Conservation (phyloP, 306 rosid genomes). For the Ammopiptanthus mongolicus region DNA sequence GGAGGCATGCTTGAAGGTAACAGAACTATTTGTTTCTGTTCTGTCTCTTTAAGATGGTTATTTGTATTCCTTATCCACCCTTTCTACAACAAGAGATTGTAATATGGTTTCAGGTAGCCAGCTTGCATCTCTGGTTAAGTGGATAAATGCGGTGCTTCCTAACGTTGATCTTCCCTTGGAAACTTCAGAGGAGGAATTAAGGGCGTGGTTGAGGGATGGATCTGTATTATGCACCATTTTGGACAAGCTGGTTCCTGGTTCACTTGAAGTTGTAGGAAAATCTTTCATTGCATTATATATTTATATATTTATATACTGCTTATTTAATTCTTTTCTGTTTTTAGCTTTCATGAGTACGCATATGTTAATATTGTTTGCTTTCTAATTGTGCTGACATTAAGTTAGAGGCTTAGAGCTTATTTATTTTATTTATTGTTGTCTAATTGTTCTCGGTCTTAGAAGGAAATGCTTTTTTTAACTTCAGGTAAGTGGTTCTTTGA, state of each 20-base stretch:
- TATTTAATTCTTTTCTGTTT: neutral
- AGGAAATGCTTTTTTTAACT: constrained; percentile 21
- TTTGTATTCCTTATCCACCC: constrained; percentile 8
- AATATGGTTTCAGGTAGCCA: constrained; percentile 45
- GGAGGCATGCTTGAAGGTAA: constrained; percentile 43
- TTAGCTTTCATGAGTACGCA: neutral
- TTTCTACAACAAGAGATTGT: constrained; percentile 16
- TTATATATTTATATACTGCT: constrained; percentile 6
- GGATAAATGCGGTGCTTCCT: constrained; percentile 80
- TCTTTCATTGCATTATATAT: constrained; percentile 5
- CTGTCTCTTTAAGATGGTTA: neutral
- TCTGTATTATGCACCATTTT: constrained; percentile 64
- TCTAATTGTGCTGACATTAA: neutral
- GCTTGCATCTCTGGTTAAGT: constrained; percentile 53
- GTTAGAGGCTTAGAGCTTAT: neutral
- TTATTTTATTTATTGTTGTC: neutral
- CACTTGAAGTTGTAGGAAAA: constrained; percentile 42
- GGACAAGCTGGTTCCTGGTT: constrained; percentile 70
- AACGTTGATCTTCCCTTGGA: constrained; percentile 59
- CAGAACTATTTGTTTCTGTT: neutral
- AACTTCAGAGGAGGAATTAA: constrained; percentile 73
- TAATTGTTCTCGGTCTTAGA: neutral
- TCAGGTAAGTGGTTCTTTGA: constrained; percentile 47
- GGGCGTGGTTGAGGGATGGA: constrained; percentile 73
- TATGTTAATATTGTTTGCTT: neutral